Conservation (phyloP, 208 protist genomes). For the Leishmania major region DNA sequence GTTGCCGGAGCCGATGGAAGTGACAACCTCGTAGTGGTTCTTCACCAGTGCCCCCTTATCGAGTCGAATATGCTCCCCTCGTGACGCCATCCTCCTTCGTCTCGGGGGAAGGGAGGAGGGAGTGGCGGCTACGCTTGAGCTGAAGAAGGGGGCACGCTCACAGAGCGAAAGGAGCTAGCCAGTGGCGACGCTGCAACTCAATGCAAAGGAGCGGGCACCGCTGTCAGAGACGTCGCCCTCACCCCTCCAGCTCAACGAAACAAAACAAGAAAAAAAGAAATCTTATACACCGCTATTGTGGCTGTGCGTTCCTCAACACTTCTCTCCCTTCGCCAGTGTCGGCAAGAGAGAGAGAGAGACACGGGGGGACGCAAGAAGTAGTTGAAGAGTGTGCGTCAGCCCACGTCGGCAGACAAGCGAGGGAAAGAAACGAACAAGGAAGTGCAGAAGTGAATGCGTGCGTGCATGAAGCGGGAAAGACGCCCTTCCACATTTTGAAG, state of each 20-base stretch:
- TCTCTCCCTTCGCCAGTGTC: background rate
- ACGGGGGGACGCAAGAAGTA: background rate
- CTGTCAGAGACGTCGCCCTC: background rate
- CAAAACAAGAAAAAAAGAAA: background rate
- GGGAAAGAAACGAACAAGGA: background rate
- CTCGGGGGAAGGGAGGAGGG: background rate
- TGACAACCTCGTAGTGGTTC: conserved; percentile 62
- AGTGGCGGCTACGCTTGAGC: background rate
- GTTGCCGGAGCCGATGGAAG: conserved; percentile 76
- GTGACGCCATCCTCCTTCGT: conserved; percentile 34
- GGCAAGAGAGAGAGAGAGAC: background rate
- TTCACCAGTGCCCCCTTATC: conserved; percentile 58
- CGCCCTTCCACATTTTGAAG: background rate
- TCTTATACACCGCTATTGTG: background rate
- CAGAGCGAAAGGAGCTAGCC: background rate
- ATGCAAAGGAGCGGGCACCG: background rate
- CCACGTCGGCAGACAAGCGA: background rate
- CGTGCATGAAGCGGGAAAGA: background rate
- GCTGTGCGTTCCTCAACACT: background rate
- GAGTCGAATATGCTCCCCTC: conserved; percentile 58
- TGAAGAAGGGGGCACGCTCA: background rate
- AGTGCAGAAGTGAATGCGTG: background rate
- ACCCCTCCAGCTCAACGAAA: background rate
- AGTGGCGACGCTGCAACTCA: background rate
- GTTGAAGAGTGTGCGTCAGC: background rate